Percentiles rank a stretch among this genome's conserved stretches.
Conservation (phyloP, 176 grass and related monocot genomes). For the Bromus sterilis region DNA sequence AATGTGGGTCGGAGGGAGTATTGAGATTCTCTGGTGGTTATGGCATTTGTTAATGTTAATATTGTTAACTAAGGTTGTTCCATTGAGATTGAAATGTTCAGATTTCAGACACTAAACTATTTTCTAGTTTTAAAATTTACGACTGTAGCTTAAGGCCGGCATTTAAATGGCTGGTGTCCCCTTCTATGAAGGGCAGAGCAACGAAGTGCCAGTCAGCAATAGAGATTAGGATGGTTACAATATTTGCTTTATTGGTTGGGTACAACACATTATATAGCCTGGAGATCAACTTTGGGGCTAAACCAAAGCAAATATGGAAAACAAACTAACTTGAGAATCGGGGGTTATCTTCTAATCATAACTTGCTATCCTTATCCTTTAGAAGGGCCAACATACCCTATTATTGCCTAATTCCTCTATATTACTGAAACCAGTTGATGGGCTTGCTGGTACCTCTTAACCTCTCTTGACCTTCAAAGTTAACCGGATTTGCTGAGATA, state of each 20-base stretch:
- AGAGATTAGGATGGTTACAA: not conserved
- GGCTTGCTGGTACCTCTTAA: not conserved
- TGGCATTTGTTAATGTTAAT: not conserved
- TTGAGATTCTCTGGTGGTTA: not conserved
- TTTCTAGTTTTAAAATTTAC: constrained; percentile 5
- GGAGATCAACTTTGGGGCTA: not conserved
- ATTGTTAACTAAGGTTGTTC: not conserved
- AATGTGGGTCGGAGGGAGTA: no score
- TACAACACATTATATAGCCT: not conserved
- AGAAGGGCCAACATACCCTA: not conserved
- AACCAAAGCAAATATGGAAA: not conserved
- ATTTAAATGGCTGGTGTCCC: not conserved
- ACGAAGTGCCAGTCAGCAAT: not conserved
- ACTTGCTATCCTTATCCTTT: not conserved
- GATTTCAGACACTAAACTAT: not conserved
- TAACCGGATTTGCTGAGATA: not conserved
- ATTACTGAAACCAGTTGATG: not conserved
- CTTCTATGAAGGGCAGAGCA: not conserved
- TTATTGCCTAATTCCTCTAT: not conserved
- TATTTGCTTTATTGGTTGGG: not conserved
- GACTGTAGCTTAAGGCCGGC: not conserved
- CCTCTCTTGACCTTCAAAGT: not conserved
- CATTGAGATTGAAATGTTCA: not conserved
- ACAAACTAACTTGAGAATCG: not conserved
- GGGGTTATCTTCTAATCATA: not conserved